Base-by-base conservation (phyloP, 192 early-diverging fungal species). In the Coemansia sp. region DNA sequence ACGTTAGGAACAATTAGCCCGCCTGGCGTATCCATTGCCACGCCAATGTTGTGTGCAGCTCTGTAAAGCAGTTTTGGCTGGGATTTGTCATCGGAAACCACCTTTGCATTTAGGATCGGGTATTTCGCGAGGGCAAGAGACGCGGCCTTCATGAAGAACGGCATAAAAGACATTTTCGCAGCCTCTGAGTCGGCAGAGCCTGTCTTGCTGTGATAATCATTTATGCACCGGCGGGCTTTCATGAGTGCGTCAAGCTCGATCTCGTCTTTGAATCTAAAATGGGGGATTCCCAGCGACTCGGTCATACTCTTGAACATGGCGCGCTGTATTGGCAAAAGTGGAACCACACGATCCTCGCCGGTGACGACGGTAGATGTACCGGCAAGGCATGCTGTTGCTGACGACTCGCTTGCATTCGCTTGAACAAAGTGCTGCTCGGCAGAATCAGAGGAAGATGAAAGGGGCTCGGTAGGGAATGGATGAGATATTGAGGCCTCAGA, bases 231-330 rank as follows among this genome's bases (percentile, higher is more conserved):
- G 1, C 95, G 88, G 40, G 89, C 88, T 10, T 71, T 77, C 53
- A 89, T 84, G 9, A 87, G 79, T 10, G 87, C 81, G 70, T 96
- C 89, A 20, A 98, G 71, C 45, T 87, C 77, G 65, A 98, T 90
- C 68, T 95, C 93, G 64, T 99, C 97, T 41, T 90, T 89, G 87
- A 88, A 99, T 14, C 94, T 89, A 84, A 99, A 95, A 79, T 99
- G 95, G 2, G 97, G 97, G 53, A 99, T 96, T 2, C 84, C 48
- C 5, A 97, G 88, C 4, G 97, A 95, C 44, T 88, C 87, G 8
- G 97, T 94, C 95, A 99, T 99, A 39, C 83, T 83, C 69, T 92
- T 93, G 87, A 94, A 99, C 97, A 99, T 99, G 71, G 92, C 92
- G 66, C 95, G 94, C 85, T 98, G 95, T 49, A 96, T 91, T 51